These are phyloP conservation scores for Otatea glauca DNA, from an alignment of 176 grass and related monocot species.

Conservation along the genomic window DNA sequence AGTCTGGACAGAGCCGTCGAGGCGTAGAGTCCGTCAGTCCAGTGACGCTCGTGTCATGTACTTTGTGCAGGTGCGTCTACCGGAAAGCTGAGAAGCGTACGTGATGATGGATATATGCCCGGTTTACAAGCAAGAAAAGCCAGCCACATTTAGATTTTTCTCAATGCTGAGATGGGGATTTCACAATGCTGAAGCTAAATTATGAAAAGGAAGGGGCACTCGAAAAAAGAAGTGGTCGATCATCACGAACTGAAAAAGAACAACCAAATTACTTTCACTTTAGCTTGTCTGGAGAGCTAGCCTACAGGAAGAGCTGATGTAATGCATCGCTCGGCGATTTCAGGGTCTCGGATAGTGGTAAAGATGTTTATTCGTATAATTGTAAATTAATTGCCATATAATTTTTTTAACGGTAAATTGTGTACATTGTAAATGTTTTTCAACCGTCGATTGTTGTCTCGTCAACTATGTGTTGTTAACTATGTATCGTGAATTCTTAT, in stretches of 20 bases:
- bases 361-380: too few species aligned
- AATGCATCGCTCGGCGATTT: too few species aligned
- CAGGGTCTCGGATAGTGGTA: too few species aligned
- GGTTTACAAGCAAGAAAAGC: background rate
- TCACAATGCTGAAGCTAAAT: background rate
- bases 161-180: background rate
- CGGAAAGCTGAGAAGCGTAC: background rate
- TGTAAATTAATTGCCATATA: too few species aligned
- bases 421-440: too few species aligned
- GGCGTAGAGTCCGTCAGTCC: background rate
- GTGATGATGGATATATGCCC: background rate
- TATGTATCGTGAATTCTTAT: too few species aligned
- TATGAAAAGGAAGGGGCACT: background rate
- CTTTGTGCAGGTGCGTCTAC: background rate
- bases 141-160: background rate
- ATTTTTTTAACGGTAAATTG: too few species aligned
- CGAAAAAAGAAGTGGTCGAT: background rate
- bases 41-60: background rate
- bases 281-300: background rate
- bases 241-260: background rate
- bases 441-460: too few species aligned
- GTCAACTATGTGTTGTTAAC: too few species aligned
- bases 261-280: too few species aligned
- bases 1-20: background rate
- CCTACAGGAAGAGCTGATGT: too few species aligned